Conservation (phyloP, 106 monocot genomes). For the Posidonia australis region DNA sequence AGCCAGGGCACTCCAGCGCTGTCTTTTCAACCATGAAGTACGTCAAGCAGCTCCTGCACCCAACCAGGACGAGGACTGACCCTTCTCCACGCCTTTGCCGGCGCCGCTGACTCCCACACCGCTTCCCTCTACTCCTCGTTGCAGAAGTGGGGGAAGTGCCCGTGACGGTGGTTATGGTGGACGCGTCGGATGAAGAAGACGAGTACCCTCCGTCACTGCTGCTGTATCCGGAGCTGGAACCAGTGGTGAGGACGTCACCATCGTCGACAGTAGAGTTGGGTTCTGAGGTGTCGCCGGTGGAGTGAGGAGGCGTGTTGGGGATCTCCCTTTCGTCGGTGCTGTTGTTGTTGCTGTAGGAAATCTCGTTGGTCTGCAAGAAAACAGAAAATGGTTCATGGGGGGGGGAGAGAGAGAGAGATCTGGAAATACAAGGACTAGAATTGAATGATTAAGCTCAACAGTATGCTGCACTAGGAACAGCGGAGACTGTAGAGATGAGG, state of each 20-base stretch:
- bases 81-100: background rate
- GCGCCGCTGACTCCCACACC: background rate
- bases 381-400: no score
- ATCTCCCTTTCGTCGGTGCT: background rate
- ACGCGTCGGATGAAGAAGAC: background rate
- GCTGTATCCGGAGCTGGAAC: background rate
- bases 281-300: background rate
- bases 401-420: background rate
- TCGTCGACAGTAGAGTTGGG: background rate
- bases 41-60: slow-evolving; percentile 1
- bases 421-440: background rate
- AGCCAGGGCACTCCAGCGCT: background rate
- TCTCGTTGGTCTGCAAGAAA: background rate
- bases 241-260: background rate
- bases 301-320: background rate
- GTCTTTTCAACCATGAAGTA: slow-evolving; percentile 4
- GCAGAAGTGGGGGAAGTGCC: background rate
- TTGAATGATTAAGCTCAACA: background rate
- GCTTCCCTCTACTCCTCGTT: background rate
- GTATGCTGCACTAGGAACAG: no score
- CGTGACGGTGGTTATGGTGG: background rate
- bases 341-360: background rate
- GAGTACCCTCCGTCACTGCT: background rate
- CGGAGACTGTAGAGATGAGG: no score
- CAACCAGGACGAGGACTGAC: background rate